Evolutionary conservation across 2,329 filamentous ascomycete genomes (phyloP).

Genomic region (Knufia petricola): DNA sequence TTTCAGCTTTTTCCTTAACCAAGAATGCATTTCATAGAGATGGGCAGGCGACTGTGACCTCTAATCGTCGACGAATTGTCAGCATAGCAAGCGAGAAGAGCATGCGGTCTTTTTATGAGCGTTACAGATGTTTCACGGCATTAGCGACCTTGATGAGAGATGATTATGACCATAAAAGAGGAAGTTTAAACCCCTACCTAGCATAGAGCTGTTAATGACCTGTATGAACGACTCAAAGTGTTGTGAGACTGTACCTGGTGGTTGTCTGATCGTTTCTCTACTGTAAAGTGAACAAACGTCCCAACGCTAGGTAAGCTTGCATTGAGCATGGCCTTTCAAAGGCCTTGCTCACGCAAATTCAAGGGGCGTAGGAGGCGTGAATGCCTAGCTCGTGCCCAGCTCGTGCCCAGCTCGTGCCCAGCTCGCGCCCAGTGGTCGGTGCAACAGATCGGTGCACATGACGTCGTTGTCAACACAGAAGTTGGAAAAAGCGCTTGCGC

Average conservation of each 20-base stretch:
- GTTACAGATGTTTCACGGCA: neutral
- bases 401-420: no score
- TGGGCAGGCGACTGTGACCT: conserved; percentile 6
- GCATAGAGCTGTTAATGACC: conserved; percentile 4
- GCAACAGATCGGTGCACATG: neutral
- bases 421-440: neutral
- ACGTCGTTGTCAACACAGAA: neutral
- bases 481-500: neutral
- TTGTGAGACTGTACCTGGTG: no score
- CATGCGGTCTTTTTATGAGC: neutral
- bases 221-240: neutral
- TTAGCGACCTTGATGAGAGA: neutral
- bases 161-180: neutral
- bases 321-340: no score
- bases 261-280: no score
- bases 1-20: neutral
- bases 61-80: neutral
- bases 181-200: neutral
- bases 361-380: no score
- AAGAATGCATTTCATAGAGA: conserved; percentile 1
- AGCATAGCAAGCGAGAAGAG: conserved; percentile 10
- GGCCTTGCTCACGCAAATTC: no score
- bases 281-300: no score
- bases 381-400: no score
- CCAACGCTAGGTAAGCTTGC: no score